A percentile compares a stretch with the other conserved stretches of the same genome.
These are phyloP conservation scores for Dictyostelium citrinum DNA, from an alignment of 78 protist species.

Conservation along the genomic window DNA sequence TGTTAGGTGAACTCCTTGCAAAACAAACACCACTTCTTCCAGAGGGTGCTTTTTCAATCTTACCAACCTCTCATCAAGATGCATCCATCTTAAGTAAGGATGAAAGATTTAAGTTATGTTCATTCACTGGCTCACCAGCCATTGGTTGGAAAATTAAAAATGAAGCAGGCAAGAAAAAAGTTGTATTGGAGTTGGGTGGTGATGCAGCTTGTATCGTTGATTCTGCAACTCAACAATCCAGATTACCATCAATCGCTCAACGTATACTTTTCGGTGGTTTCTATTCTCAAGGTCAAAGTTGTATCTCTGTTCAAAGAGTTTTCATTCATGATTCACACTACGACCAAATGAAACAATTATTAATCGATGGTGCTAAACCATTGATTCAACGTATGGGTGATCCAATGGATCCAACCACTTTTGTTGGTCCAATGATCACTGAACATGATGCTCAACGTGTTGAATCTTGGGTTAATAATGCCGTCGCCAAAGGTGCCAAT, in stretches of 20 bases:
- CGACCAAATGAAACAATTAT: conserved; percentile 11
- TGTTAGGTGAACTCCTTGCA: conserved; percentile 82
- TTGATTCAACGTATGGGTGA: conserved; percentile 66
- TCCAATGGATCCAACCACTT: conserved; percentile 83
- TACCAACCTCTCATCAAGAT: conserved; percentile 68
- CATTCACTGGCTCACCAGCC: conserved; percentile 82
- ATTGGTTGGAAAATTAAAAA: conserved; percentile 83
- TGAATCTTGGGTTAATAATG: conserved; percentile 49
- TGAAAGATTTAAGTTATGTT: conserved; percentile 74
- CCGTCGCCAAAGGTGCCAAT: conserved; percentile 14
- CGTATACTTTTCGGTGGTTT: conserved; percentile 84
- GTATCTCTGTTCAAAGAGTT: conserved; percentile 86
- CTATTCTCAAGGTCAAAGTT: conserved; percentile 86
- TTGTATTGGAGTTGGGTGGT: conserved; percentile 88
- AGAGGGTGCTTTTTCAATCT: conserved; percentile 81
- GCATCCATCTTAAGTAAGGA: conserved; percentile 53
- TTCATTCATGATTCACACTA: conserved; percentile 80
- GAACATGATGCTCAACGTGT: conserved; percentile 79
- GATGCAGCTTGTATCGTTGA: conserved; percentile 89
- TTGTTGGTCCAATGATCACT: conserved; percentile 87
- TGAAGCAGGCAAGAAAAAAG: conserved; percentile 78
- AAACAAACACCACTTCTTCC: conserved; percentile 21
- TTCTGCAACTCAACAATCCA: not conserved
- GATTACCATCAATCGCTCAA: conserved; percentile 44
- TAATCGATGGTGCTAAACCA: conserved; percentile 14